Conservation (phyloP, 192 early-diverging fungal species). For the Endogone sp. region DNA sequence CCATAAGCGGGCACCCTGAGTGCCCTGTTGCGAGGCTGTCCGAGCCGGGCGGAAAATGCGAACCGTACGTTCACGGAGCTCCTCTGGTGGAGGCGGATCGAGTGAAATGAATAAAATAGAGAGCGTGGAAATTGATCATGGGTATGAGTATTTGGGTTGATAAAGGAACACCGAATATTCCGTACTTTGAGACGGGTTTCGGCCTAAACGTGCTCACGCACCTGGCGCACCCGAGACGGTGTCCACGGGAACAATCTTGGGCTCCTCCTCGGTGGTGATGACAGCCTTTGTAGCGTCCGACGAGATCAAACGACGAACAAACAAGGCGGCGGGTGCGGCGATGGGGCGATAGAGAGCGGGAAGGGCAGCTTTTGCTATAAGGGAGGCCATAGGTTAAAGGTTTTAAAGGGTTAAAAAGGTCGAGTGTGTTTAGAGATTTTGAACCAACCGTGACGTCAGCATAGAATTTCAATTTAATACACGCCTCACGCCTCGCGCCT, state of each 20-base stretch:
- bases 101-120: not conserved
- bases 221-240: slow-evolving; percentile 23
- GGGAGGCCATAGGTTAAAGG: slow-evolving; percentile 2
- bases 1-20: slow-evolving; percentile 77
- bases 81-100: slow-evolving; percentile 23
- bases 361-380: slow-evolving; percentile 4
- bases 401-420: too few relatives aligned
- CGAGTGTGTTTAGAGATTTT: too few relatives aligned
- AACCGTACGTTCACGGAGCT: slow-evolving; percentile 68
- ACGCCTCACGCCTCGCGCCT: too few relatives aligned
- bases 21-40: slow-evolving; percentile 84
- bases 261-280: slow-evolving; percentile 1
- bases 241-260: slow-evolving; percentile 7
- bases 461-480: not conserved
- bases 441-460: slow-evolving; percentile 17
- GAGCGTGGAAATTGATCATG: too few relatives aligned
- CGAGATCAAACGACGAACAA: slow-evolving; percentile 15
- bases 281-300: slow-evolving; percentile 5
- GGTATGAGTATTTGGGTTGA: too few relatives aligned
- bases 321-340: slow-evolving; percentile 2
- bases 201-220: slow-evolving; percentile 6
- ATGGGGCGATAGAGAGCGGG: slow-evolving; percentile 1
- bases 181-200: not conserved
- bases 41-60: slow-evolving; percentile 81
- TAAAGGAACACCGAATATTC: too few relatives aligned